Evolutionary conservation across 164 flowering plant species (phyloP), one percentile per base, ranked within the genome.

Genomic region (Annona cherimola): DNA sequence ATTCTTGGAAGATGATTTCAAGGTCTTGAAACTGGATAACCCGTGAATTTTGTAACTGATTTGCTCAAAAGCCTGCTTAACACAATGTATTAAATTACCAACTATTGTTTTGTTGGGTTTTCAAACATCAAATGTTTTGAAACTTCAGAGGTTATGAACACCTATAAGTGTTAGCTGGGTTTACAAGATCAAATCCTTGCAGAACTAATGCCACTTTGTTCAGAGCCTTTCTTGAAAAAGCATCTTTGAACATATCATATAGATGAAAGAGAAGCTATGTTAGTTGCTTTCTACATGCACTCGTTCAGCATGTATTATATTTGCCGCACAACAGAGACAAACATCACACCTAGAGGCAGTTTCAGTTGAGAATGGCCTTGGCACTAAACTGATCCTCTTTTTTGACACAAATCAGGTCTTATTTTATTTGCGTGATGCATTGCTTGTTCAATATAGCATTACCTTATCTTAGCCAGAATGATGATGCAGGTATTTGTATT

Each of bases 401-500:
- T 50, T 6, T 11, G 57, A 8, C 57, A 11, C 57, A 50, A 50
- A 50, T 50, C 2, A 11, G 8, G 57, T 50, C 57, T 50, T 3
- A 1, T 50, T 5, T 50, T 16, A 11, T 50, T 50, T 50, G 14
- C 14, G 14, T 50, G 57, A 50, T n/a, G n/a, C n/a, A n/a, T n/a
- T n/a, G n/a, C n/a, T n/a, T n/a, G n/a, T n/a, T n/a, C n/a, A 50
- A 50, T 50, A 50, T 8, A 50, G 1, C 14, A 16, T 8, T 50
- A 8, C 57, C 57, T 1, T 50, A 50, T 50, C 57, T 50, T 6
- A 50, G 14, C 57, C 9, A 50, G 14, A 8, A 50, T 50, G 50
- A 8, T 50, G 57, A 35, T 84, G 75, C 86, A 93, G 95, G 90
- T 90, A 74, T 93, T 93, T 79, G 90, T 87, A 26, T 93, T 93